Evolutionary conservation across 2,329 filamentous ascomycete species (phyloP), one percentile per base, ranked within the genome.

Genomic region (Aureobasidium vineae): DNA sequence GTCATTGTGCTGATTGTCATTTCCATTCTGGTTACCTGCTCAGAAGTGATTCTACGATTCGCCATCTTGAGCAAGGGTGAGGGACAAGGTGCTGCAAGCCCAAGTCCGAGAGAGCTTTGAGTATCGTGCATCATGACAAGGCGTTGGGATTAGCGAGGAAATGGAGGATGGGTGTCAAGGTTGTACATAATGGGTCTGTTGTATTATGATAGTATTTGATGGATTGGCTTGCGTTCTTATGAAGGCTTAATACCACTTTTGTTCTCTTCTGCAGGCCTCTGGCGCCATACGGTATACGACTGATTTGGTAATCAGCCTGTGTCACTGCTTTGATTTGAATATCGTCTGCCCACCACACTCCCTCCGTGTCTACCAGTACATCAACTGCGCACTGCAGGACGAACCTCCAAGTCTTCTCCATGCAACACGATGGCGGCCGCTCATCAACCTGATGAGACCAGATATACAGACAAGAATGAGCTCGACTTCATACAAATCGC

Each of bases 1-100:
- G 90, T 98, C 77, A 99, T 99, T 73, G 84, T 97, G 53, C 85
- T 99, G 53, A 99, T 99, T 75, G 78, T 96, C 54, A 82, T 98
- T 71, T 94, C 90, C 75, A 98, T 99, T 73, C 82, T 92, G 63
- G 92, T 99, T 63, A 98, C 95, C 1, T 90, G 91, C 60, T 88
- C 90, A 3, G 95, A 99, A 79, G 94, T 98, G 10, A 86, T 90
- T 65, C 81, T 99, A 60, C 85, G 95, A 7, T 98, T 98, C 74
- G 88, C 84, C 33, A 90, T 97, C 64, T 79, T 97, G 61, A 73
- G 74, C 4, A 66, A 63, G 21, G 66, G 67, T 41, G 54, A 66
- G 21, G 67, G 50, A 19, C 33, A 41, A n/a, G 63, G 53, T 26
- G 50, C 36, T 26, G 59, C 66, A 1, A 47, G 53, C 19, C 49